Evolutionary conservation across 2,329 filamentous ascomycete genomes (phyloP), one percentile per base, ranked within the genome.

Genomic region (Aspergillus transmontanensis): DNA sequence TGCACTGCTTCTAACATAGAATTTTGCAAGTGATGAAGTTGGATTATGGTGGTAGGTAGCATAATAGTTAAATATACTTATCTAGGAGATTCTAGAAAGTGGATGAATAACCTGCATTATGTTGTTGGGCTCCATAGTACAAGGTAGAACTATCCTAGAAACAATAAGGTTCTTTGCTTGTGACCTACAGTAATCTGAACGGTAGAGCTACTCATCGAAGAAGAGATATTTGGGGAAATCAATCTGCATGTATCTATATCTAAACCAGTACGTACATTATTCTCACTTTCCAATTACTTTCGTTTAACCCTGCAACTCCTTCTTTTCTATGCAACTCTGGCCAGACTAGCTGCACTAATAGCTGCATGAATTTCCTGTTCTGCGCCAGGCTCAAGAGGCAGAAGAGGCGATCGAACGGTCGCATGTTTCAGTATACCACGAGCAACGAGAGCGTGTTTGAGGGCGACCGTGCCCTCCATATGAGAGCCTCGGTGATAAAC

Each of bases 401-500:
- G 58, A n/a, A 84, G 64, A 28, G 81, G 81, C 9, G 82, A 82
- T n/a, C 83, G 73, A 3, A 85, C 82, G 3, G 82, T 84, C 12
- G 83, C 82, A 57, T 85, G 82, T 14, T 77, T 73, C 14, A 85
- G 64, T 39, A 85, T 83, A 1, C 83, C 83, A 3, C 83, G 71
- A 12, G 83, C 82, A 28, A 85, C 82, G 30, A 85, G 72, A 16
- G 82, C 83, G 63, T 85, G 83, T 74, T 85, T 85, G 26, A 85
- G 66, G 4, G 80, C 80, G 3, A 84, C 82, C 1, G 83, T 85
- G 7, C 83, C 83, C 72, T 85, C 83, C 83, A 85, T 85, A 62
- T 85, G 84, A 11, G 82, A 84, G 11, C 83, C 84, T 6, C 83
- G 80, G 70, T 85, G 83, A 67, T 85, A 85, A 0, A 85, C 82